Base-by-base conservation (phyloP, 805 yeast genomes). In the Metschnikowia orientalis region DNA sequence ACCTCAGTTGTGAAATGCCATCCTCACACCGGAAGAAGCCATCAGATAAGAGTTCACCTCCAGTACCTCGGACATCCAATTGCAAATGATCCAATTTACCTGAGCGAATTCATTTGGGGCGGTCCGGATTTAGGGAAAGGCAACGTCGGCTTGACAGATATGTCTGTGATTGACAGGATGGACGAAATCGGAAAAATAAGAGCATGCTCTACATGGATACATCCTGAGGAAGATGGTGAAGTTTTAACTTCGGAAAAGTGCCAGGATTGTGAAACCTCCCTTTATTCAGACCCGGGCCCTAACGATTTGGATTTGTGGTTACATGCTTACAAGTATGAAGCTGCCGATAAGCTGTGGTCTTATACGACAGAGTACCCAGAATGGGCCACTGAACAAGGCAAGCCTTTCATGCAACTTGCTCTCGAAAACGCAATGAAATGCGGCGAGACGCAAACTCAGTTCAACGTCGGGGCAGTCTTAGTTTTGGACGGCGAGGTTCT, bases 11-110 rank as follows among this genome's bases (percentile, higher is more conserved):
- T 92, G 3, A 68, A 77, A 40, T 90, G 97, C 57, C 72, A 67
- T 44, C 98, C 98, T 1, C 61, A 73, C 11, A 90, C 98, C 0
- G 98, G 98, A 0, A 69, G 98, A 51, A 87, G 97, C 0, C 98
- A 90, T 56, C 98, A 90, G 54, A 88, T 92, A 31, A 67, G 98
- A 40, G 95, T 92, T 1, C 98, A 92, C 61, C 60, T 92, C 36
- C 96, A 89, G 57, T 81, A 69, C 44, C 47, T 92, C n/a, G 97
- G 97, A 0, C 73, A 67, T 51, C 96, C 97, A 0, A 90, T 90
- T 28, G 87, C 84, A 3, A 89, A 90, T 53, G 98, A 90, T 56
- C 97, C 97, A 0, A 69, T 89, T 1, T 90, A 88, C 51, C 81
- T 95, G 2, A 85, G 84, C 47, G 73, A 70, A 10, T 56, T 59